Percentiles rank a stretch among this genome's conserved stretches.
phyloP scores from a whole-genome alignment of 306 rosid genomes.

The Cucurbita maxima region DNA sequence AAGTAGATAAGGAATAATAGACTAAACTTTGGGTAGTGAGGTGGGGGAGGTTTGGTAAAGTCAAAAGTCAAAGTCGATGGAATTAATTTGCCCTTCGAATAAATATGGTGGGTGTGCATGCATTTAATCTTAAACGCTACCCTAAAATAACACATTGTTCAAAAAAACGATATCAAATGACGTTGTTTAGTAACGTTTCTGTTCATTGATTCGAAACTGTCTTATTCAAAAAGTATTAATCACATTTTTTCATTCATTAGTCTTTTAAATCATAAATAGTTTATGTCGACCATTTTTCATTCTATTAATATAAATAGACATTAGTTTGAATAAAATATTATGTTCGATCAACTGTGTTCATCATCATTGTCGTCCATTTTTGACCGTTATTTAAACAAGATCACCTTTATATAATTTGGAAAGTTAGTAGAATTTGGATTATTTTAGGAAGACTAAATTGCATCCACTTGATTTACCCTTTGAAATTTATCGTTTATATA shows the following conservation, averaged over 20 bases:
- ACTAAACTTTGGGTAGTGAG: not conserved
- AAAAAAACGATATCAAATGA: not conserved
- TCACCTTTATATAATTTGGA: too few species aligned
- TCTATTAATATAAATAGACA: too few species aligned
- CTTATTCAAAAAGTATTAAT: not conserved
- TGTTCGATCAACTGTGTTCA: not conserved
- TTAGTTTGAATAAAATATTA: too few species aligned
- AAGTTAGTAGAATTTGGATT: too few species aligned
- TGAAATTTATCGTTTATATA: too few species aligned
- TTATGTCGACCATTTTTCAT: not conserved
- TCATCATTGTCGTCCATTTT: not conserved
- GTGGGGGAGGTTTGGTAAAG: slow-evolving; percentile 17
- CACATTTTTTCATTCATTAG: too few species aligned
- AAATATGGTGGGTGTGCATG: not conserved
- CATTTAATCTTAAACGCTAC: slow-evolving; percentile 10
- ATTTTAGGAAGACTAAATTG: too few species aligned
- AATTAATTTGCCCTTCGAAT: not conserved
- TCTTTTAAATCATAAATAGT: not conserved
- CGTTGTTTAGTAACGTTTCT: not conserved
- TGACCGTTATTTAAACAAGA: not conserved
- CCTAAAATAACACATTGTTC: not conserved
- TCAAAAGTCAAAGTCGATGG: slow-evolving; percentile 10
- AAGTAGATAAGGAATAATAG: not conserved
- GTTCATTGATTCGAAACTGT: too few species aligned
- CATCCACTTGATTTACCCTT: too few species aligned